These are phyloP conservation scores for Benincasa hispida DNA, from an alignment of 306 rosid species.

Conservation along the genomic window DNA sequence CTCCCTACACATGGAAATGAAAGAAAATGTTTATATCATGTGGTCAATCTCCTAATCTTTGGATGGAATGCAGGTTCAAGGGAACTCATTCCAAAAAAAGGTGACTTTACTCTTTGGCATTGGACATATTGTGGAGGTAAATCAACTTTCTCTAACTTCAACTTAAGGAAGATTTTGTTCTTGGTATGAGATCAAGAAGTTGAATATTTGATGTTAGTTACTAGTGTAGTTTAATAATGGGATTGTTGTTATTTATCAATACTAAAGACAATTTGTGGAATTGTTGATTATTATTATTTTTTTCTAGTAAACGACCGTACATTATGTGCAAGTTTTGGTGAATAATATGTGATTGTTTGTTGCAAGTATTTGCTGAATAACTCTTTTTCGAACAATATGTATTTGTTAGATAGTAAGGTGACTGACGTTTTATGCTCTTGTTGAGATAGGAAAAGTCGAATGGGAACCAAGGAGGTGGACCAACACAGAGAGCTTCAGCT, in stretches of 20 bases:
- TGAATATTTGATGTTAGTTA: not conserved
- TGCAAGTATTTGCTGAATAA: not conserved
- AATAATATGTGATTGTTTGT: not conserved
- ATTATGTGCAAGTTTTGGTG: not conserved
- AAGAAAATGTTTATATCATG: not conserved
- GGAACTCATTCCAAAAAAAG: conserved; percentile 97
- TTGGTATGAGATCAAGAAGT: not conserved
- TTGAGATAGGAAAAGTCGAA: conserved; percentile 36
- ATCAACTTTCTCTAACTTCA: conserved; percentile 5
- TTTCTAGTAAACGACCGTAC: not conserved
- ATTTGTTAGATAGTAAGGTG: not conserved
- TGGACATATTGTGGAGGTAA: conserved; percentile 81
- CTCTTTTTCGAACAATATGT: not conserved
- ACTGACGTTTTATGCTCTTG: not conserved
- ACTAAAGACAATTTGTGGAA: no score
- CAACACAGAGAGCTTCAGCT: conserved; percentile 54
- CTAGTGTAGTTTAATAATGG: no score
- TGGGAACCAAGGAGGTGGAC: conserved; percentile 49
- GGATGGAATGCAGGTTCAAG: conserved; percentile 59
- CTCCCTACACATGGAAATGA: not conserved
- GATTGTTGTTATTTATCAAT: no score
- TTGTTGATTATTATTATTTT: not conserved
- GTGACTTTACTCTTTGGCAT: conserved; percentile 59
- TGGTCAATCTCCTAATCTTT: conserved; percentile 3
- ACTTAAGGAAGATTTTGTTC: not conserved